Evolutionary conservation across 2,329 filamentous ascomycete genomes (phyloP).

Genomic region (Epichloe gansuensis): DNA sequence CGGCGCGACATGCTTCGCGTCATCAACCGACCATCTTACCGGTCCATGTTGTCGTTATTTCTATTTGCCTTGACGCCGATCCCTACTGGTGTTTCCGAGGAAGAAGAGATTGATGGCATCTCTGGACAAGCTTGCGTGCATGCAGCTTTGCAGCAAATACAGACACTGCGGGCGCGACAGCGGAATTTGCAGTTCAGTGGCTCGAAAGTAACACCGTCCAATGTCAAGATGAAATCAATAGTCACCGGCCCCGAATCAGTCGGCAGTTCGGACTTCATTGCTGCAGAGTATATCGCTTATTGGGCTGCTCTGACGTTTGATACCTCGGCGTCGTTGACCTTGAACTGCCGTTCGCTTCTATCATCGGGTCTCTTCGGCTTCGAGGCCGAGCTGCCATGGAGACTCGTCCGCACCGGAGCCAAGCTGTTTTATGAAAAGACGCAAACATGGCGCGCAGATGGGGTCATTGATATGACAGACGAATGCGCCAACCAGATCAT

Average conservation of each 20-base stretch:
- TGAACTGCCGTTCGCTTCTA: conserved; percentile 26
- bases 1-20: conserved; percentile 26
- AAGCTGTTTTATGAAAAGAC: conserved; percentile 18
- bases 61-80: conserved; percentile 28
- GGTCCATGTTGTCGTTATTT: conserved; percentile 26
- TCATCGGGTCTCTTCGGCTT: conserved; percentile 25
- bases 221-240: conserved; percentile 9
- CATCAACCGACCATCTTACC: conserved; percentile 28
- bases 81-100: conserved; percentile 25
- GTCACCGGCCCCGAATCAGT: conserved; percentile 16
- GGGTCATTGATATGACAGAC: conserved; percentile 16
- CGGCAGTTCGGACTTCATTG: conserved; percentile 20
- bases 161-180: conserved; percentile 25
- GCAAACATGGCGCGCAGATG: conserved; percentile 14
- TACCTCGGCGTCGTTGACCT: conserved; percentile 26
- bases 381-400: conserved; percentile 18
- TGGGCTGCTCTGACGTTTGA: conserved; percentile 30
- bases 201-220: conserved; percentile 22
- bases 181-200: conserved; percentile 27
- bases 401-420: conserved; percentile 15
- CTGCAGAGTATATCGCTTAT: conserved; percentile 25
- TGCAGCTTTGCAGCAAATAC: conserved; percentile 27
- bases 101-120: conserved; percentile 27
- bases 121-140: conserved; percentile 28
- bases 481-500: conserved; percentile 20